These are phyloP conservation scores for Chlorella vulgaris DNA, from an alignment of 139 green algal species.

Conservation along the genomic window DNA sequence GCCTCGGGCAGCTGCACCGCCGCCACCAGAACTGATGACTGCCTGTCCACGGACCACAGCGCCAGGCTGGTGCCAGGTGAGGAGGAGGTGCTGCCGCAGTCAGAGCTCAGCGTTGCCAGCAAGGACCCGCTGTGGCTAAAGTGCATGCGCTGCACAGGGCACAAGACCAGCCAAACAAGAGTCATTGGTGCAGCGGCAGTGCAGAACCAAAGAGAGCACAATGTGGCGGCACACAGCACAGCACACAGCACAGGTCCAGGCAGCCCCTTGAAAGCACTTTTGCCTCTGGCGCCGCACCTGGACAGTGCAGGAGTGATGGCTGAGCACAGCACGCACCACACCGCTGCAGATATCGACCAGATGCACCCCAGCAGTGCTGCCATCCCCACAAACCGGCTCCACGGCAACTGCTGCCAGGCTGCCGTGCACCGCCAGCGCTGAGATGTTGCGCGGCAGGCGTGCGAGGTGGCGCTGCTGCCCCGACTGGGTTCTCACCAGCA, in stretches of 20 bases:
- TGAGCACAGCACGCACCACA: not conserved
- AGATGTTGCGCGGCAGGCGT: conserved; percentile 5
- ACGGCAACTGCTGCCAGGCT: not conserved
- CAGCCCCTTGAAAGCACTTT: not conserved
- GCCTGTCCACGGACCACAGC: conserved; percentile 57
- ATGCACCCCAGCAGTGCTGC: conserved; percentile 3
- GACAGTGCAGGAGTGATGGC: conserved; percentile 18
- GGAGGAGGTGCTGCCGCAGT: not conserved
- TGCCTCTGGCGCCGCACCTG: not conserved
- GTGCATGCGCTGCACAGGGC: conserved; percentile 24
- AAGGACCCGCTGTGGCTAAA: conserved; percentile 54
- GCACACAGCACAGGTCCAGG: no score
- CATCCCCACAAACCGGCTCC: not conserved
- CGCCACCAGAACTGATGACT: conserved; percentile 33
- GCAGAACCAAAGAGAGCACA: no score
- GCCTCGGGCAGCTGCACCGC: conserved; percentile 34
- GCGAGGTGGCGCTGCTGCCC: conserved; percentile 1
- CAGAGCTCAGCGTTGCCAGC: conserved; percentile 42
- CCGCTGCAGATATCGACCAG: not conserved
- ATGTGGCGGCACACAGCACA: no score
- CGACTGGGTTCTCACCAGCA: not conserved
- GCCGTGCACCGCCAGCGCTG: not conserved
- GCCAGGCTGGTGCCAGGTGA: conserved; percentile 31
- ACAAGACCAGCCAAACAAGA: no score
- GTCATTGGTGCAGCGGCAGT: no score